Evolutionary conservation across 2,329 filamentous ascomycete species (phyloP).

Genomic region (Penicillium sp.): DNA sequence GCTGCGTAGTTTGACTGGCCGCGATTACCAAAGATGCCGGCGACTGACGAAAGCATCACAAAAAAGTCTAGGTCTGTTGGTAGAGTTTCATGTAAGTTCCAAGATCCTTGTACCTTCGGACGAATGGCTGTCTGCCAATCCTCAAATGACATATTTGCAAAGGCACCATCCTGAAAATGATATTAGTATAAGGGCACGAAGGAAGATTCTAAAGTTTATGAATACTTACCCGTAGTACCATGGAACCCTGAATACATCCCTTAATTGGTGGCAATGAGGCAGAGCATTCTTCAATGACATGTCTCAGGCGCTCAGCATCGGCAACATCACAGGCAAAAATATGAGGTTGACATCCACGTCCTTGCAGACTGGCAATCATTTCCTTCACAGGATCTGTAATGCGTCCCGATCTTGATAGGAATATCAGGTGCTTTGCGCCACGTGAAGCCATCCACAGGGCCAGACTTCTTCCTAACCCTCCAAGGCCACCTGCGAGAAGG

Average conservation of each 20-base stretch:
- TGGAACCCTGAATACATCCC: constrained; percentile 27
- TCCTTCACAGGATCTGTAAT: constrained; percentile 6
- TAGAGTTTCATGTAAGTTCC: constrained; percentile 36
- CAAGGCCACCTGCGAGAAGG: constrained; percentile 25
- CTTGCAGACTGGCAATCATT: constrained; percentile 12
- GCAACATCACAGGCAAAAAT: constrained; percentile 19
- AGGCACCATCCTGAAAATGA: constrained; percentile 14
- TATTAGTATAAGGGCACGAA: background rate
- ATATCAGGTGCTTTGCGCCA: constrained; percentile 19
- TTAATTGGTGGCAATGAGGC: constrained; percentile 19
- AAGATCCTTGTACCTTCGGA: constrained; percentile 44
- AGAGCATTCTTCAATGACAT: constrained; percentile 2
- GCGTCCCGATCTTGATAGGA: constrained; percentile 19
- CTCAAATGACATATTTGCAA: constrained; percentile 35
- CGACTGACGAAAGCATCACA: constrained; percentile 43
- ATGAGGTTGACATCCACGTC: constrained; percentile 13
- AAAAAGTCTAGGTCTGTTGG: constrained; percentile 44
- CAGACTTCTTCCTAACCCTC: constrained; percentile 23
- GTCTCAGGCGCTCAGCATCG: constrained; percentile 7
- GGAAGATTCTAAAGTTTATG: background rate
- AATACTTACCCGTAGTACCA: constrained; percentile 21
- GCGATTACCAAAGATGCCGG: constrained; percentile 47
- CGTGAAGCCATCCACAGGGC: constrained; percentile 23
- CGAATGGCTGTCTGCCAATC: constrained; percentile 39
- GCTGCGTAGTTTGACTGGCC: constrained; percentile 49